A percentile compares a stretch with the other conserved stretches of the same genome.
Evolutionary conservation across 2,329 filamentous ascomycete genomes (phyloP).

Genomic region (Hymenoscyphus fraxineus): DNA sequence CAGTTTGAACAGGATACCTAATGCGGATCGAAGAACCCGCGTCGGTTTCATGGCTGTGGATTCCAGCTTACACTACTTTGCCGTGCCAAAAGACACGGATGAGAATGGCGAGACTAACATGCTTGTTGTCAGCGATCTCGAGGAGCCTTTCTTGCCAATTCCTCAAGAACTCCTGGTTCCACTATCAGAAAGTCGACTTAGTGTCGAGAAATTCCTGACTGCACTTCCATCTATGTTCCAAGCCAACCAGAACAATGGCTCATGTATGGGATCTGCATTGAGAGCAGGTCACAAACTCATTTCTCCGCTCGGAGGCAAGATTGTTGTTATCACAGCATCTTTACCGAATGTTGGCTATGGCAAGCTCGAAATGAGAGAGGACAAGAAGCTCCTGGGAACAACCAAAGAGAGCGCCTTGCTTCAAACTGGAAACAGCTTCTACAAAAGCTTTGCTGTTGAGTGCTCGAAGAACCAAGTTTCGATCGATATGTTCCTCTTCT

Average conservation of each 20-base stretch:
- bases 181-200: slow-evolving; percentile 80
- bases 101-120: slow-evolving; percentile 83
- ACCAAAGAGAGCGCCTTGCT: slow-evolving; percentile 84
- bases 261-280: slow-evolving; percentile 92
- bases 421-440: slow-evolving; percentile 92
- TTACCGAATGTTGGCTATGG: slow-evolving; percentile 87
- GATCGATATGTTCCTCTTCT: slow-evolving; percentile 97
- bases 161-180: slow-evolving; percentile 89
- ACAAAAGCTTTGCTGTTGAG: slow-evolving; percentile 98
- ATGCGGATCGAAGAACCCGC: slow-evolving; percentile 86
- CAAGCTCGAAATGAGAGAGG: slow-evolving; percentile 88
- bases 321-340: slow-evolving; percentile 84
- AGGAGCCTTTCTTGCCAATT: slow-evolving; percentile 94
- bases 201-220: slow-evolving; percentile 84
- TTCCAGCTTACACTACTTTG: slow-evolving; percentile 92
- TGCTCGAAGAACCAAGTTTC: slow-evolving; percentile 99
- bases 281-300: slow-evolving; percentile 95
- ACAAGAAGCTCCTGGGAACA: slow-evolving; percentile 92
- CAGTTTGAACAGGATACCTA: slow-evolving; percentile 95
- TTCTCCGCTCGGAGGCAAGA: slow-evolving; percentile 88
- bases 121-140: slow-evolving; percentile 90
- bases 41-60: slow-evolving; percentile 95
- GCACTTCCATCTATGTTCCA: slow-evolving; percentile 97
- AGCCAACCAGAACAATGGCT: slow-evolving; percentile 82
- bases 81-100: slow-evolving; percentile 81